A percentile compares a stretch with the other conserved stretches of the same genome.
These are phyloP conservation scores for Pythium brachiatum DNA, from an alignment of 352 stramenopile genomes.

Conservation along the genomic window DNA sequence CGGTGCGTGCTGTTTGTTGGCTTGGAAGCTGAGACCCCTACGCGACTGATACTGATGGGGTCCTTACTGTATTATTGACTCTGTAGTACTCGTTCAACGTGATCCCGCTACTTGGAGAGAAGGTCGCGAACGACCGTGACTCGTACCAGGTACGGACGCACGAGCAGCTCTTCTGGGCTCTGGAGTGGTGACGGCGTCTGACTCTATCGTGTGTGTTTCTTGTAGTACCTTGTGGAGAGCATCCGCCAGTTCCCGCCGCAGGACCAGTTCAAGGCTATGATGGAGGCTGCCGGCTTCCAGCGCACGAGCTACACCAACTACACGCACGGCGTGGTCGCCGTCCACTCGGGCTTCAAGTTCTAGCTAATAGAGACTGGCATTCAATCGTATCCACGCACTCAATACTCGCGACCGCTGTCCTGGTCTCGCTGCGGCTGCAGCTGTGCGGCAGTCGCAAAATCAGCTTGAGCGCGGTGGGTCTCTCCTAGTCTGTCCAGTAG, in stretches of 20 bases:
- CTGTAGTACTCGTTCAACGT: slow-evolving; percentile 99
- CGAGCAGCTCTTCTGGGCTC: not conserved
- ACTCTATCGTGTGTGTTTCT: not conserved
- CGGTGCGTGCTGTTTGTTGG: slow-evolving; percentile 46
- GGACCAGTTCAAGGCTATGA: slow-evolving; percentile 94
- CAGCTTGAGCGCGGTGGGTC: slow-evolving; percentile 29
- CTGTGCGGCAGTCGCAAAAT: slow-evolving; percentile 33
- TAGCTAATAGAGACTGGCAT: slow-evolving; percentile 29
- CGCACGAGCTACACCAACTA: slow-evolving; percentile 95
- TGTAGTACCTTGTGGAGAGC: slow-evolving; percentile 97
- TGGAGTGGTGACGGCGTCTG: too few species aligned
- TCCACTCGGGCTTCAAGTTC: slow-evolving; percentile 97
- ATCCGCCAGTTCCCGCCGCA: slow-evolving; percentile 99
- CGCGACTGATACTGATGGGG: too few species aligned
- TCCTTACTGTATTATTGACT: too few species aligned
- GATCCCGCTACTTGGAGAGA: slow-evolving; percentile 94
- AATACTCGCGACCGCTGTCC: not conserved
- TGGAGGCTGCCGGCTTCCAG: slow-evolving; percentile 94
- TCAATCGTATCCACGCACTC: not conserved
- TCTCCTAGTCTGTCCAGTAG: slow-evolving; percentile 72
- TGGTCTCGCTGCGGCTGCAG: not conserved
- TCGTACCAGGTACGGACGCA: slow-evolving; percentile 91
- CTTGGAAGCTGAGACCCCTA: too few species aligned
- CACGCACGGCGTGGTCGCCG: slow-evolving; percentile 95
- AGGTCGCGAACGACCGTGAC: slow-evolving; percentile 94